Evolutionary conservation across 345 rosid species (phyloP).

Genomic region (Citrus sinensis): DNA sequence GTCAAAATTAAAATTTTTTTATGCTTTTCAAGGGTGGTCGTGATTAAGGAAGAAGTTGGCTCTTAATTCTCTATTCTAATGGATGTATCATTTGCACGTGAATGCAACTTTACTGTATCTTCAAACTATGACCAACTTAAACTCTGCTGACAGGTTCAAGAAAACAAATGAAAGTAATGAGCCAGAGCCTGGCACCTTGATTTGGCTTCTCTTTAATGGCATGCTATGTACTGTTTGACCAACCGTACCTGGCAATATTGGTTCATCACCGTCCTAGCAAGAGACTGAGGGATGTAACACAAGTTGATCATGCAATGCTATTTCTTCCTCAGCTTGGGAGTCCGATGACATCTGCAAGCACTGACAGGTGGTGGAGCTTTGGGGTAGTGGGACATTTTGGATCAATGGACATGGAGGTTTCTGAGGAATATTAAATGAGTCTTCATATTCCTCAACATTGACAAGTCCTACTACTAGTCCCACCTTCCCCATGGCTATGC

Average conservation of each 20-base stretch:
- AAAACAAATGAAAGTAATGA: conserved; percentile 18
- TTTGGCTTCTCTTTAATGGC: conserved; percentile 57
- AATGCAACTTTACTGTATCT: background rate
- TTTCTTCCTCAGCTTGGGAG: conserved; percentile 48
- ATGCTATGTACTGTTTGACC: conserved; percentile 57
- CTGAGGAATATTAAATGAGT: conserved; percentile 27
- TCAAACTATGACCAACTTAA: conserved; percentile 23
- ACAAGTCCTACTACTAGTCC: background rate
- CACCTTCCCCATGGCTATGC: background rate
- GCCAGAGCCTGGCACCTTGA: conserved; percentile 23
- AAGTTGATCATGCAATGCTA: conserved; percentile 42
- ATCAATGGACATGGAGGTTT: conserved; percentile 52
- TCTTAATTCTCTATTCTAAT: background rate
- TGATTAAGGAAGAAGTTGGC: background rate
- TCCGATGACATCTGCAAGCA: conserved; percentile 32
- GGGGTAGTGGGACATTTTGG: conserved; percentile 64
- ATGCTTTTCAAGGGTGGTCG: background rate
- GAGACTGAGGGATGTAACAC: conserved; percentile 20
- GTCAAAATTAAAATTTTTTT: background rate
- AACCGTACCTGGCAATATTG: conserved; percentile 16
- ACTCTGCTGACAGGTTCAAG: conserved; percentile 22
- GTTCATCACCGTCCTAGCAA: conserved; percentile 18
- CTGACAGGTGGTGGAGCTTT: conserved; percentile 63
- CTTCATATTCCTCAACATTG: background rate
- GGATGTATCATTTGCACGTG: background rate